Conservation (phyloP, 2,329 filamentous ascomycete genomes). For the Epichloe hybrida region DNA sequence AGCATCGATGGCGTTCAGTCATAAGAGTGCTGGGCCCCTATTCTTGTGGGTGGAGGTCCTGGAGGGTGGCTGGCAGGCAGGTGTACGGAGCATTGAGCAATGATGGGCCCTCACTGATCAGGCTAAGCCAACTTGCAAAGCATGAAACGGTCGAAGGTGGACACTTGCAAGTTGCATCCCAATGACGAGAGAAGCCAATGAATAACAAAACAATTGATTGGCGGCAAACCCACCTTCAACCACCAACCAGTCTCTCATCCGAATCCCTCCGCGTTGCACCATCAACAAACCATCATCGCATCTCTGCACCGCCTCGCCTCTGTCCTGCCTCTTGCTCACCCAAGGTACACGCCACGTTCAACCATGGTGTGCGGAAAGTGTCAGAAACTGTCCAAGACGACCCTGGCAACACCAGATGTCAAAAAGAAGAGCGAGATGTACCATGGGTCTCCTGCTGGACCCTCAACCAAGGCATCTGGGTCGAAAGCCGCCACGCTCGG, state of each 20-base stretch:
- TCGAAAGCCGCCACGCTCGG: slow-evolving; percentile 41
- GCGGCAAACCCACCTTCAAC: not conserved
- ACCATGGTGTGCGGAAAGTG: slow-evolving; percentile 53
- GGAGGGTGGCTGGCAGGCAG: too few species aligned
- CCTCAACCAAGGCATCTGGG: slow-evolving; percentile 22
- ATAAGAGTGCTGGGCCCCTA: too few species aligned
- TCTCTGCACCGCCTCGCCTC: not conserved
- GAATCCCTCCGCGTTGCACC: not conserved
- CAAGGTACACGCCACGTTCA: not conserved
- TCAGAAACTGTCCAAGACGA: slow-evolving; percentile 45
- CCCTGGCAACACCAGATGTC: slow-evolving; percentile 47
- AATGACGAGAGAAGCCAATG: not conserved
- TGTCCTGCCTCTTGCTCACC: too few species aligned
- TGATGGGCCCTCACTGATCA: too few species aligned
- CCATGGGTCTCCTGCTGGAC: slow-evolving; percentile 39
- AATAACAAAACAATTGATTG: not conserved
- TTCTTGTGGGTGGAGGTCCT: too few species aligned
- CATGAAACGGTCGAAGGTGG: not conserved
- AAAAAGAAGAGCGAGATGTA: slow-evolving; percentile 57
- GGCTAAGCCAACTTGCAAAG: not conserved
- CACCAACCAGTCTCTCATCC: too few species aligned
- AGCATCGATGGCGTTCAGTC: too few species aligned
- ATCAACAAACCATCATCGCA: not conserved
- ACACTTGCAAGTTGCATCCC: not conserved
- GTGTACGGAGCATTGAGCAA: too few species aligned